These are phyloP conservation scores for Albophoma yamanashiensis DNA, from an alignment of 2,329 filamentous ascomycete species.

Conservation along the genomic window DNA sequence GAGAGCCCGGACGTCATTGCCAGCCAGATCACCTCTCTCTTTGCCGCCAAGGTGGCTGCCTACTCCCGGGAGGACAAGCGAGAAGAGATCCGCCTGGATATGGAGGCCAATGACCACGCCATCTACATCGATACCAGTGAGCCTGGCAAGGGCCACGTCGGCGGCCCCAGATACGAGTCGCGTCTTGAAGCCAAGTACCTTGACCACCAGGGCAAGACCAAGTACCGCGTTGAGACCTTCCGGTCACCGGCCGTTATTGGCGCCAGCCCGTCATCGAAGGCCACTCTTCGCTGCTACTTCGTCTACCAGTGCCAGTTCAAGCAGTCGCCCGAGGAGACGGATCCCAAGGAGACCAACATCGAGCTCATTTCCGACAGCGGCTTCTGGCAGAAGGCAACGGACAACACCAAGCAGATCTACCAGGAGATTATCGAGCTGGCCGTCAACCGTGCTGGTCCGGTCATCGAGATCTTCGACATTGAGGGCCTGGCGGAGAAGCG, in stretches of 20 bases:
- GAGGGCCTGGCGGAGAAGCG: slow-evolving; percentile 87
- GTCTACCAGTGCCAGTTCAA: slow-evolving; percentile 94
- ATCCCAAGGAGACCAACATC: slow-evolving; percentile 72
- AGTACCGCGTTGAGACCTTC: slow-evolving; percentile 96
- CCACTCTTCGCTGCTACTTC: slow-evolving; percentile 93
- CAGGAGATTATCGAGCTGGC: slow-evolving; percentile 84
- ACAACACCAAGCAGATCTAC: slow-evolving; percentile 93
- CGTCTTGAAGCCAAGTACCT: slow-evolving; percentile 93
- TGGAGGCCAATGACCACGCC: slow-evolving; percentile 88
- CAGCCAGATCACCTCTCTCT: slow-evolving; percentile 90
- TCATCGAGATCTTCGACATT: slow-evolving; percentile 97
- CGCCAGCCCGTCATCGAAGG: slow-evolving; percentile 53
- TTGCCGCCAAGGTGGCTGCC: slow-evolving; percentile 92
- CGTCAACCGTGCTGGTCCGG: slow-evolving; percentile 76
- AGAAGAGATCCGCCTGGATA: slow-evolving; percentile 88
- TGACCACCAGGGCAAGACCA: slow-evolving; percentile 61
- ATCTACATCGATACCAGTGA: slow-evolving; percentile 98
- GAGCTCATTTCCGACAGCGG: slow-evolving; percentile 87
- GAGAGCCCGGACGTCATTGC: slow-evolving; percentile 80
- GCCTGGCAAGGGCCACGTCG: slow-evolving; percentile 65
- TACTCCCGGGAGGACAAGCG: slow-evolving; percentile 88
- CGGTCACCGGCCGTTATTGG: slow-evolving; percentile 77
- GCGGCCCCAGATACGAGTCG: slow-evolving; percentile 86
- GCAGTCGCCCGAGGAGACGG: slow-evolving; percentile 58
- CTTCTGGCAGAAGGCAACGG: slow-evolving; percentile 91